These are phyloP conservation scores for Zhuliangozyma blackwelliae DNA, from an alignment of 1,139 yeast species.

Conservation along the genomic window DNA sequence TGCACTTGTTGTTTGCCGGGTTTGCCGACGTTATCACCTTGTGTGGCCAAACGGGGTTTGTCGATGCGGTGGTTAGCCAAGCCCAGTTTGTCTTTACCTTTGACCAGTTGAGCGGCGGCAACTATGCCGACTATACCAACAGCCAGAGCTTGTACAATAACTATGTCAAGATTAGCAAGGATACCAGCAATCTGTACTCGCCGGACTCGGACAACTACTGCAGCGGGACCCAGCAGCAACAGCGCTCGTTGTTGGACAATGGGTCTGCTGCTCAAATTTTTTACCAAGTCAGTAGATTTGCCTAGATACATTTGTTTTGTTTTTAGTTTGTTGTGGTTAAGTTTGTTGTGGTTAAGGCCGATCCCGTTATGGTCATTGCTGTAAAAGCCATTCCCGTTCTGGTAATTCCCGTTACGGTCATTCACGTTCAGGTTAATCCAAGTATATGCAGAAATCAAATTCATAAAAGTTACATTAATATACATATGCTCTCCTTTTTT, in stretches of 20 bases:
- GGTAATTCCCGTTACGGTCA: too few species aligned
- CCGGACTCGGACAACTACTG: too few species aligned
- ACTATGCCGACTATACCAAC: slow-evolving; percentile 14
- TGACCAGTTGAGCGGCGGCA: slow-evolving; percentile 16
- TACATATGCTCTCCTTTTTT: too few species aligned
- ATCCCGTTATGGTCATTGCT: too few species aligned
- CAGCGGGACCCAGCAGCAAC: slow-evolving; percentile 8
- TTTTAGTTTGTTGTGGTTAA: too few species aligned
- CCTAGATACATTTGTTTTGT: too few species aligned
- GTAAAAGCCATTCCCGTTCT: too few species aligned
- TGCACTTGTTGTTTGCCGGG: slow-evolving; percentile 22
- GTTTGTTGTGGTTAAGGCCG: too few species aligned
- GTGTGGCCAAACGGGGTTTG: slow-evolving; percentile 9
- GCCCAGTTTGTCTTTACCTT: slow-evolving; percentile 17
- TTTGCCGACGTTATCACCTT: slow-evolving; percentile 17
- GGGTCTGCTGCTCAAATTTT: slow-evolving; percentile 25
- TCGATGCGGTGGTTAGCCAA: slow-evolving; percentile 18
- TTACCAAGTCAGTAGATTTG: slow-evolving; percentile 12
- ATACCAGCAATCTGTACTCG: slow-evolving; percentile 1
- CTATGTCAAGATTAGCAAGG: slow-evolving; percentile 7
- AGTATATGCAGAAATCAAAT: too few species aligned
- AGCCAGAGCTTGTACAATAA: slow-evolving; percentile 9
- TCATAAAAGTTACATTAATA: too few species aligned
- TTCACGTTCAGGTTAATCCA: too few species aligned
- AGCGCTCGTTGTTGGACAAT: slow-evolving; percentile 18